A percentile compares a stretch with the other conserved stretches of the same genome.
phyloP scores from a whole-genome alignment of 1,284 basidiomycete genomes.

The Cerioporus squamosus region DNA sequence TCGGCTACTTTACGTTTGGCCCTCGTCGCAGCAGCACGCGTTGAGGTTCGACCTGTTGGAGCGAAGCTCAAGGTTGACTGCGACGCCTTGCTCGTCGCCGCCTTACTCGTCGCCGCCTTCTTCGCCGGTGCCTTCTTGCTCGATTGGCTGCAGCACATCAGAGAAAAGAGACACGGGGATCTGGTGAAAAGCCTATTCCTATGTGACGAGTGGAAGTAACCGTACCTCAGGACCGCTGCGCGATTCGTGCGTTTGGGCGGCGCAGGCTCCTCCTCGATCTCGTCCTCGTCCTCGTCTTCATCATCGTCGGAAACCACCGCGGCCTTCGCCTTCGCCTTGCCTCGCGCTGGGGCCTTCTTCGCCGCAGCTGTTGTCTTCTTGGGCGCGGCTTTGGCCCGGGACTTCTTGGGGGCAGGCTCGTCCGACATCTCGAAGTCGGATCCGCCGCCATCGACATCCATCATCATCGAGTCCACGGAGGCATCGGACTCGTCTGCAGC shows the following conservation, averaged over 20 bases:
- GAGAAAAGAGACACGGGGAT: background rate
- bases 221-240: conserved; percentile 66
- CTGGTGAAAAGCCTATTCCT: background rate
- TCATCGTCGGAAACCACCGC: conserved; percentile 43
- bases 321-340: conserved; percentile 12
- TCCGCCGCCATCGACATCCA: conserved; percentile 31
- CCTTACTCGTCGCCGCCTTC: conserved; percentile 42
- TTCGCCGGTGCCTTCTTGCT: conserved; percentile 57
- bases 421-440: conserved; percentile 44
- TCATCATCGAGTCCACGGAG: conserved; percentile 80
- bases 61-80: conserved; percentile 68
- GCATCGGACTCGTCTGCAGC: conserved; percentile 51
- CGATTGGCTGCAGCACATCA: conserved; percentile 37
- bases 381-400: conserved; percentile 42
- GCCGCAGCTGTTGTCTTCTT: conserved; percentile 10
- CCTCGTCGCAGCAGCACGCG: conserved; percentile 33
- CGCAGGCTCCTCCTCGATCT: conserved; percentile 58
- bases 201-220: background rate
- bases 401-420: conserved; percentile 56
- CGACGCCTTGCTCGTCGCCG: conserved; percentile 38
- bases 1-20: conserved; percentile 33
- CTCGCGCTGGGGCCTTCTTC: conserved; percentile 9
- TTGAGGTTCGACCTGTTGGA: conserved; percentile 55
- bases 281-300: conserved; percentile 59
- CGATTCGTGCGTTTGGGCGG: conserved; percentile 65